Evolutionary conservation across 805 yeast genomes (phyloP).

Genomic region (Grigorovia yakushimaensis): DNA sequence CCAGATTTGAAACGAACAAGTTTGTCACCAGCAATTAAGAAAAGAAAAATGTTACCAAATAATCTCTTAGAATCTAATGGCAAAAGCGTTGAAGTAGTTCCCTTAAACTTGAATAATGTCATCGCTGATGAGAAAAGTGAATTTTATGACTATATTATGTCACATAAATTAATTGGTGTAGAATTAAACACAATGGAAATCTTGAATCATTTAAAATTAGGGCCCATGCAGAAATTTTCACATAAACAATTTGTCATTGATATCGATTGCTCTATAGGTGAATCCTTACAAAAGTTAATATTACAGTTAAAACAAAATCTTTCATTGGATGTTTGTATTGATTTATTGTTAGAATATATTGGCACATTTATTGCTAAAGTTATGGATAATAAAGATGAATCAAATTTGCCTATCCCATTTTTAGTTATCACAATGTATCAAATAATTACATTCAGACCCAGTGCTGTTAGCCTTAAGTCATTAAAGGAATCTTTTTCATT

Average conservation of each 20-base stretch:
- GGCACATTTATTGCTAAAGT: slow-evolving; percentile 24
- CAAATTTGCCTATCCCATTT: slow-evolving; percentile 41
- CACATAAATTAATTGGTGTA: slow-evolving; percentile 17
- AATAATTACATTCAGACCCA: slow-evolving; percentile 48
- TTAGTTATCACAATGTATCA: slow-evolving; percentile 48
- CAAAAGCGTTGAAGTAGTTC: slow-evolving; percentile 2
- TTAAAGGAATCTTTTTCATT: slow-evolving; percentile 26
- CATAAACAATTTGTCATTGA: slow-evolving; percentile 11
- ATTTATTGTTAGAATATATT: slow-evolving; percentile 15
- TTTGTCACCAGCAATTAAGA: slow-evolving; percentile 5
- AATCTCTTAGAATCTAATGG: slow-evolving; percentile 2
- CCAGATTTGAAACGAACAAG: background rate
- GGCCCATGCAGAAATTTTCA: slow-evolving; percentile 9
- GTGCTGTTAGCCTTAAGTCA: slow-evolving; percentile 40
- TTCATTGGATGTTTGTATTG: slow-evolving; percentile 20
- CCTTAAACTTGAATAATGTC: slow-evolving; percentile 12
- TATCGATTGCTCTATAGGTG: slow-evolving; percentile 19
- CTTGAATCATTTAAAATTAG: slow-evolving; percentile 15
- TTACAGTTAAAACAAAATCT: slow-evolving; percentile 11
- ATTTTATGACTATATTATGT: slow-evolving; percentile 19
- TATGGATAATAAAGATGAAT: slow-evolving; percentile 16
- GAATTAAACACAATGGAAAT: slow-evolving; percentile 22
- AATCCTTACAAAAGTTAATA: slow-evolving; percentile 12
- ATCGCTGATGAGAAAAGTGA: slow-evolving; percentile 18
- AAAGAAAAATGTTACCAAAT: slow-evolving; percentile 7